These are phyloP conservation scores for Cavenderia fasciculata DNA, from an alignment of 78 protist species.

Conservation along the genomic window DNA sequence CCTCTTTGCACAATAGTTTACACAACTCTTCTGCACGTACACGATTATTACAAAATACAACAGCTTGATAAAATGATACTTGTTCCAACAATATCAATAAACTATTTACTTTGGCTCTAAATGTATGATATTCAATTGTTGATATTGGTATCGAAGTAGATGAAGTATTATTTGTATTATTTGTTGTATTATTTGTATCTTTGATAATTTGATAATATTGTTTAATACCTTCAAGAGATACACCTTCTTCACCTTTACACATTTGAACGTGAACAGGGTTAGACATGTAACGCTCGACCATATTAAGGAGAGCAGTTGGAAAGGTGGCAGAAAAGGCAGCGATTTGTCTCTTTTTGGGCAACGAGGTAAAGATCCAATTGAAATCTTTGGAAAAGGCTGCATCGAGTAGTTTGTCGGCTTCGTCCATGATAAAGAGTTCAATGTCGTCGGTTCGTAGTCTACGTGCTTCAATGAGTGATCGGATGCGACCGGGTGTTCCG, in stretches of 20 bases:
- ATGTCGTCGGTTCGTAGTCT: constrained; percentile 41
- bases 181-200: neutral
- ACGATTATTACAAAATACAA: constrained; percentile 34
- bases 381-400: constrained; percentile 32
- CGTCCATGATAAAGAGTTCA: constrained; percentile 81
- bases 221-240: constrained; percentile 49
- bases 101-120: neutral
- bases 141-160: neutral
- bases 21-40: constrained; percentile 44
- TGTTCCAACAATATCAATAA: constrained; percentile 8
- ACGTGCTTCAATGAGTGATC: constrained; percentile 17
- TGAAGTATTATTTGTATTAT: neutral
- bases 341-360: constrained; percentile 22
- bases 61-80: constrained; percentile 61
- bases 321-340: constrained; percentile 63
- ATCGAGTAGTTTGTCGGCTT: constrained; percentile 92
- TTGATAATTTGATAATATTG: constrained; percentile 52
- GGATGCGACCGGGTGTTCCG: constrained; percentile 98
- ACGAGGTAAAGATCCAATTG: constrained; percentile 39
- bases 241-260: constrained; percentile 49
- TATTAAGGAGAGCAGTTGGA: constrained; percentile 32
- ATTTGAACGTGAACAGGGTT: neutral
- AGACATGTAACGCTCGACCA: constrained; percentile 23
- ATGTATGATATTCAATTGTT: neutral
- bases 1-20: neutral